phyloP scores from a whole-genome alignment of 768 basidiomycete genomes.

The Lentinula raphanica region DNA sequence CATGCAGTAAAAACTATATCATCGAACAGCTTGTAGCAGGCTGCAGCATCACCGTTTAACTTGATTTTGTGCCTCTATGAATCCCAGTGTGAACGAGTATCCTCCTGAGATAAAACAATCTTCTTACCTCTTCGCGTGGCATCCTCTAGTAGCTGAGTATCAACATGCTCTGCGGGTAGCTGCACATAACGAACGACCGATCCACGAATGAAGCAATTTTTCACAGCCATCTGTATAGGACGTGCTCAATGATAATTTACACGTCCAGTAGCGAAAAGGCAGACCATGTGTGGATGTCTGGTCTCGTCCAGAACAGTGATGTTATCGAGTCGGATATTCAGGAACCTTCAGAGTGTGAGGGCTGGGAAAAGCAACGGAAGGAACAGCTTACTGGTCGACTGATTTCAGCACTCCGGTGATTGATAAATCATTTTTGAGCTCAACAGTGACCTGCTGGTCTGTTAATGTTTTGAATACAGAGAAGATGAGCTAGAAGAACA shows the following conservation, averaged over 20 bases:
- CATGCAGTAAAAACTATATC: not conserved
- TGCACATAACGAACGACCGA: constrained; percentile 98
- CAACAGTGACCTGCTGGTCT: constrained; percentile 93
- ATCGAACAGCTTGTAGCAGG: too few relatives aligned
- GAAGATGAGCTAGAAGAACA: constrained; percentile 68
- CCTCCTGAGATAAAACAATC: not conserved
- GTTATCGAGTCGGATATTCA: constrained; percentile 94
- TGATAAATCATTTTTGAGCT: constrained; percentile 97
- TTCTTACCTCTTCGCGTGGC: constrained; percentile 87
- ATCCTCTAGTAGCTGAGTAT: constrained; percentile 93
- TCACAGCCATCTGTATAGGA: constrained; percentile 82
- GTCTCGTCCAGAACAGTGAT: constrained; percentile 91
- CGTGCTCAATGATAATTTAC: not conserved
- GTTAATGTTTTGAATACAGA: constrained; percentile 99
- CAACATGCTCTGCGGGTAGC: constrained; percentile 86
- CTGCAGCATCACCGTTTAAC: constrained; percentile 26
- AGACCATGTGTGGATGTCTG: constrained; percentile 95
- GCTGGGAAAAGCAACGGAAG: not conserved
- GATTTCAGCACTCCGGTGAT: constrained; percentile 95
- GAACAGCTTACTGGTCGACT: constrained; percentile 80
- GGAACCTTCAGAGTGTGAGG: constrained; percentile 47
- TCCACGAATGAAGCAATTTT: constrained; percentile 98
- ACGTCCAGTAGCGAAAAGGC: constrained; percentile 14
- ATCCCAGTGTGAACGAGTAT: not conserved
- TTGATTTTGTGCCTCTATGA: constrained; percentile 44